Base-by-base conservation (phyloP, 176 grass and related monocot genomes). In the Avena atlantica region DNA sequence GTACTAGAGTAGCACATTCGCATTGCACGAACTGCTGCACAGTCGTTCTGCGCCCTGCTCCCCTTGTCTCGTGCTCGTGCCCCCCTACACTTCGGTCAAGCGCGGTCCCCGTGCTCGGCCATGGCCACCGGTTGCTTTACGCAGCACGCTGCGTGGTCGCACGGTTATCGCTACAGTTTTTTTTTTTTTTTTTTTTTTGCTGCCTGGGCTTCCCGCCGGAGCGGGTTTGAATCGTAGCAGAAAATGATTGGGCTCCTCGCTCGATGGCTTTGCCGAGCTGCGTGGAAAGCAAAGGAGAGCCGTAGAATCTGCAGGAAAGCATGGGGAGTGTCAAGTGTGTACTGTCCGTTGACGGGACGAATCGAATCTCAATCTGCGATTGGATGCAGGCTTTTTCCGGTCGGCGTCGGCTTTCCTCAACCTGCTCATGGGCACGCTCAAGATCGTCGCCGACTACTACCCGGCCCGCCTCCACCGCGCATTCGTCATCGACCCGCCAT, bases 391-490 rank as follows among this genome's bases (percentile, higher is more conserved):
- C 83, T 88, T 99, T 94, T 99, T 97, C 91, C 93, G 86, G 62
- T 99, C 97, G 72, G 92, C 91, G 72, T 99, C 97, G 65, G 94
- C 94, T 74, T 97, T 93, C 90, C 87, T 99, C 78, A 99, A 93
- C 89, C 81, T 99, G 8, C 83, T 97, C 49, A 94, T 96, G 90
- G 94, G 94, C 76, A 92, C 92, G 83, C 91, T 99, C 79, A 99
- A 99, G 91, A 92, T 97, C 81, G 88, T 99, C 57, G 91, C 88
- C 81, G 97, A 99, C 66, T 99, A 99, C 86, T 97, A 99, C 83
- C 94, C 97, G 24, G 90, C 90, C 65, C 94, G 97, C 62, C 93
- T 99, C 78, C 87, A 94, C 92, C 93, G 91, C 73, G 91, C 94
- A 48, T 99, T 99, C 94, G 87, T 94, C 84, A 97, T 97, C 88